Base-by-base conservation (phyloP, 2,329 filamentous ascomycete genomes). In the Neoascochyta sp. region DNA sequence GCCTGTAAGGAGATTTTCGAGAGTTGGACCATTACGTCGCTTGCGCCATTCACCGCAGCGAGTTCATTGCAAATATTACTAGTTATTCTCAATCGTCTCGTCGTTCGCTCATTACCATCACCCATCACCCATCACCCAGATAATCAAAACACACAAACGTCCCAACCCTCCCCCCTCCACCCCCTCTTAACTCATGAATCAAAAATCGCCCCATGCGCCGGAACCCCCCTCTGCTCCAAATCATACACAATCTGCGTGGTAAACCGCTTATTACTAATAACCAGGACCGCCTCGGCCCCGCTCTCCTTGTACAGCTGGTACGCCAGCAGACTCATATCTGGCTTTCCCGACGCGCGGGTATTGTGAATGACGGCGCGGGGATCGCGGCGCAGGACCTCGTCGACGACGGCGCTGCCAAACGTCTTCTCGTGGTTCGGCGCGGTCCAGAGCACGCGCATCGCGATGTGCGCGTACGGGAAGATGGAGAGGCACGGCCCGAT, bases 131-230 rank as follows among this genome's bases (percentile, higher is more conserved):
- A n/a, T n/a, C n/a, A n/a, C n/a, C n/a, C n/a, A n/a, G n/a, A n/a
- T n/a, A n/a, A n/a, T n/a, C n/a, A n/a, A n/a, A n/a, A n/a, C n/a
- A n/a, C n/a, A n/a, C n/a, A n/a, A n/a, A n/a, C n/a, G n/a, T n/a
- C n/a, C n/a, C n/a, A n/a, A n/a, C n/a, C n/a, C n/a, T n/a, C n/a
- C n/a, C n/a, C n/a, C n/a, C n/a, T n/a, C n/a, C n/a, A n/a, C n/a
- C n/a, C n/a, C n/a, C n/a, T n/a, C n/a, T n/a, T n/a, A n/a, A n/a
- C n/a, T 32, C 57, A 78, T 20, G 75, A 79, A 60, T 88, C 83
- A 63, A 82, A 88, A 45, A 88, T 85, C 3, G 83, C 80, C 2
- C 83, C 83, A 61, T 77, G 88, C 4, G 82, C 80, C 1, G 80
- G 74, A 14, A 86, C 64, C 0, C 81, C 81, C 29, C 80, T 68